Percentiles rank a stretch among this genome's conserved stretches.
These are phyloP conservation scores for Garcia nutans DNA, from an alignment of 345 rosid genomes.

Conservation along the genomic window DNA sequence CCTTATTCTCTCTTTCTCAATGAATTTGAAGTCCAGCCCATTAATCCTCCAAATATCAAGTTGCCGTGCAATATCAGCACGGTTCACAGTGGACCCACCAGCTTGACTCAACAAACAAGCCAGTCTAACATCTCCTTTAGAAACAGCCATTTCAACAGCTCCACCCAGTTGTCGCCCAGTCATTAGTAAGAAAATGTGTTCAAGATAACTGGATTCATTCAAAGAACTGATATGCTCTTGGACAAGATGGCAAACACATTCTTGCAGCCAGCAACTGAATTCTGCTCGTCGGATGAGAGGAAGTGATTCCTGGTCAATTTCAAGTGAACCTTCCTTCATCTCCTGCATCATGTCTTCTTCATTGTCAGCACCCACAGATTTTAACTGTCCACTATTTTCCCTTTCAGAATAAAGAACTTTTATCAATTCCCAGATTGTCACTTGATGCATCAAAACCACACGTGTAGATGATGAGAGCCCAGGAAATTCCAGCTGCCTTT, in stretches of 20 bases:
- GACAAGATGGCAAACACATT: constrained; percentile 85
- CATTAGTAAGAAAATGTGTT: constrained; percentile 72
- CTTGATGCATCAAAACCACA: constrained; percentile 83
- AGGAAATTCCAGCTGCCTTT: constrained; percentile 74
- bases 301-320: constrained; percentile 65
- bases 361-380: constrained; percentile 60
- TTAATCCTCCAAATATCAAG: constrained; percentile 84
- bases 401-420: constrained; percentile 86
- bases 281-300: constrained; percentile 91
- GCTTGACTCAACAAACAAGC: constrained; percentile 97
- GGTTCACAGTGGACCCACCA: constrained; percentile 81
- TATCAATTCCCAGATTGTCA: constrained; percentile 93
- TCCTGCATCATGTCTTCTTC: constrained; percentile 96
- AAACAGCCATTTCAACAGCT: constrained; percentile 83
- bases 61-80: constrained; percentile 62
- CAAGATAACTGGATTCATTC: constrained; percentile 71
- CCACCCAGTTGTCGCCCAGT: constrained; percentile 89
- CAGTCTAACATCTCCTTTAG: constrained; percentile 88
- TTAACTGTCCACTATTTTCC: constrained; percentile 51
- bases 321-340: constrained; percentile 60
- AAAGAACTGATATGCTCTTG: constrained; percentile 80
- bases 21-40: constrained; percentile 86
- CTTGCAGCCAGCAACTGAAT: constrained; percentile 93
- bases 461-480: constrained; percentile 65
- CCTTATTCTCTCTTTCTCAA: constrained; percentile 73